These are phyloP conservation scores for Chenopodium album DNA, from an alignment of 148 eudicot species.

Conservation along the genomic window DNA sequence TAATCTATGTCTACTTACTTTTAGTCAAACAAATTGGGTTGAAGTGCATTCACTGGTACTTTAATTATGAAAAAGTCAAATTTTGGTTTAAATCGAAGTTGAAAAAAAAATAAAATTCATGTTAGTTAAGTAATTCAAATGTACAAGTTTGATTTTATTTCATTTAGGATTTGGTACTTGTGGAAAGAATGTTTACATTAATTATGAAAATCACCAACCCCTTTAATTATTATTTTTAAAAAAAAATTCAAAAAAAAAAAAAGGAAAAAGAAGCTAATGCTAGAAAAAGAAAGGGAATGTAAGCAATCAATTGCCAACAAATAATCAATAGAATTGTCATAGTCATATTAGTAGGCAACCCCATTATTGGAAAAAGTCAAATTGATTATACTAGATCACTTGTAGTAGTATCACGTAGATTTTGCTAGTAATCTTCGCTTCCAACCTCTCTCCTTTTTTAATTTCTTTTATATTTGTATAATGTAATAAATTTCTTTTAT, in stretches of 20 bases:
- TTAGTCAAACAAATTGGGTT: background rate
- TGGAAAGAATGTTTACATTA: background rate
- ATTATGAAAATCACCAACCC: background rate
- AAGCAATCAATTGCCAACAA: constrained; percentile 7
- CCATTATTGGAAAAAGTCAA: constrained; percentile 12
- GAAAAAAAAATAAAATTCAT: background rate
- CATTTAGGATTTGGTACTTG: background rate
- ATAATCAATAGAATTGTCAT: constrained; percentile 7
- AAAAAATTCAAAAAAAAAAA: background rate
- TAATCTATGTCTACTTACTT: background rate
- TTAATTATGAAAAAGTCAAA: constrained; percentile 3
- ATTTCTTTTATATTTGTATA: background rate
- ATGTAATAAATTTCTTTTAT: background rate
- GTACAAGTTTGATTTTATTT: background rate
- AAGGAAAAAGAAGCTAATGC: background rate
- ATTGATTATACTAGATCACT: constrained; percentile 4
- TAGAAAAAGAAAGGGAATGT: background rate
- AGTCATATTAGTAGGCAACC: constrained; percentile 15
- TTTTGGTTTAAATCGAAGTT: background rate
- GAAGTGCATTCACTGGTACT: background rate
- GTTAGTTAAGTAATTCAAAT: background rate
- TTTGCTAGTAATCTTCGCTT: background rate
- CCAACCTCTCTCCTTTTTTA: background rate
- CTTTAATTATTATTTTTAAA: background rate
- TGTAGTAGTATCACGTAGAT: background rate